Evolutionary conservation across 2,329 filamentous ascomycete species (phyloP), one percentile per base, ranked within the genome.

Genomic region (Chrysoporthe puriensis): DNA sequence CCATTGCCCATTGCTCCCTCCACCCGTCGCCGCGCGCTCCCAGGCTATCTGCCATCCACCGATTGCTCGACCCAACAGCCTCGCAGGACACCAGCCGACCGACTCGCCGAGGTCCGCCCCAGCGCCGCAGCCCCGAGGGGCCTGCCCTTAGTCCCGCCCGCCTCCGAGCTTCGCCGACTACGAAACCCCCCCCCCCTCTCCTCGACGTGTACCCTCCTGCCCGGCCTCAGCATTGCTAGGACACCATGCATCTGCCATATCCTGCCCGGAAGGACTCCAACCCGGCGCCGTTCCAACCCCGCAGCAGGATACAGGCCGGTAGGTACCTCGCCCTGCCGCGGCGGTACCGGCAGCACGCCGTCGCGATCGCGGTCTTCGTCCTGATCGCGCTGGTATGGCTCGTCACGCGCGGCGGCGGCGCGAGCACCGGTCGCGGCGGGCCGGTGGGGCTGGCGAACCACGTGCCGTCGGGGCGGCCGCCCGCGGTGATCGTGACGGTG

Each of bases 211-310:
- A 44, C 8, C 50, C 59, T 50, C 52, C 9, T 32, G 18, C 36
- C 44, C 18, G 18, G 42, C 34, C 4, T 44, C 11, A 36, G 34
- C 44, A 21, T 32, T 21, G 8, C 46, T 26, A 56, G 63, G 40
- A 36, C 75, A 83, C 74, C 73, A 96, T 97, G 93, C 94, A 97
- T 79, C 94, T 95, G 84, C 93, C 94, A 71, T 90, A 96, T 74
- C 94, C 94, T 66, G 88, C 93, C 75, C 91, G 94, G 79, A 97
- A 95, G 81, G 89, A 87, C 76, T 95, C 92, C 72, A 89, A 91
- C 76, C 88, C 91, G 72, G 88, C 89, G 72, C 89, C 90, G 42
- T 95, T 92, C 80, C 84, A 85, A 71, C 84, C 86, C 60, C 85
- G 88, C 62, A 67, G 50, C 52, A 48, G 44, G 26, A n/a, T 34